Conservation (phyloP, 2,329 filamentous ascomycete species). For the Diaporthe eres region DNA sequence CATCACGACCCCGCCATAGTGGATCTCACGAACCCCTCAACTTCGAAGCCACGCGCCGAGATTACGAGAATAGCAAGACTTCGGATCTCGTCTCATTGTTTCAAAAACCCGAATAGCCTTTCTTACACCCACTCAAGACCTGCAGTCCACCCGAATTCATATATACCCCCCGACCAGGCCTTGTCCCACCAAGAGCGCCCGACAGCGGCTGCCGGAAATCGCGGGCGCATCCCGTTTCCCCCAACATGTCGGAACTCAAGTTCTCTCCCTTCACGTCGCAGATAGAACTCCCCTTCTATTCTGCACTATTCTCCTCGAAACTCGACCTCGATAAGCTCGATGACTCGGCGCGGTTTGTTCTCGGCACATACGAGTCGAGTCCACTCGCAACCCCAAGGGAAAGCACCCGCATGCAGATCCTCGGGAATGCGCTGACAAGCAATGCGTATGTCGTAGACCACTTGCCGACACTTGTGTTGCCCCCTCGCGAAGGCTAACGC, state of each 20-base stretch:
- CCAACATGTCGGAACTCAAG: constrained; percentile 68
- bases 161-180: background rate
- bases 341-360: constrained; percentile 87
- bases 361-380: constrained; percentile 91
- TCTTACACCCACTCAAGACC: background rate
- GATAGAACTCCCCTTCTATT: constrained; percentile 96
- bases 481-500: constrained; percentile 35
- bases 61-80: background rate
- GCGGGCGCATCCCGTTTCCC: constrained; percentile 20
- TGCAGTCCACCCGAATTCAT: background rate
- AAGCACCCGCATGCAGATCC: constrained; percentile 91
- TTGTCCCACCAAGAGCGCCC: background rate
- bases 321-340: constrained; percentile 98
- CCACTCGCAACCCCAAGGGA: constrained; percentile 77
- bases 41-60: background rate
- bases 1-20: constrained; percentile 31
- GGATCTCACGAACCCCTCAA: constrained; percentile 21
- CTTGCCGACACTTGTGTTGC: background rate
- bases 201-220: background rate
- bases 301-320: constrained; percentile 90
- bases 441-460: constrained; percentile 75
- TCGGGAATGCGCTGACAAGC: constrained; percentile 86
- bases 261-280: constrained; percentile 94
- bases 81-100: background rate
- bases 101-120: background rate